These are phyloP conservation scores for Populus deltoides DNA, from an alignment of 345 rosid species.

Conservation along the genomic window DNA sequence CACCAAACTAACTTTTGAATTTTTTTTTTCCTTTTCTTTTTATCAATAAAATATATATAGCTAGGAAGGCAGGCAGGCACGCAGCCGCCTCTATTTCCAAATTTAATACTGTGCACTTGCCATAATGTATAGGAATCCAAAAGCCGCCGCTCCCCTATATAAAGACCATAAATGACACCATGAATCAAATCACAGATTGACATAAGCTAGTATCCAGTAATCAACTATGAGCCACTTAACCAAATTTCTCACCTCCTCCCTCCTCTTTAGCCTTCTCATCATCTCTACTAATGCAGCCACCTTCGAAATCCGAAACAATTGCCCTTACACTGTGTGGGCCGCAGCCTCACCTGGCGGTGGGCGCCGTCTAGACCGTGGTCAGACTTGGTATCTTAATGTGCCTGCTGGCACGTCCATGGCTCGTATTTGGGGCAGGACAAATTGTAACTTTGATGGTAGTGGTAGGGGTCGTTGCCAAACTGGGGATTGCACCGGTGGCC, in stretches of 20 bases:
- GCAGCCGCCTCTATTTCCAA: not conserved
- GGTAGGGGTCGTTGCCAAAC: slow-evolving; percentile 21
- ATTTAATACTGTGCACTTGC: not conserved
- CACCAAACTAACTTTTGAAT: too few relatives aligned
- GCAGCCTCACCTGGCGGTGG: slow-evolving; percentile 49
- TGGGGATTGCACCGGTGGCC: slow-evolving; percentile 15
- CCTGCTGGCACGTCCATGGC: slow-evolving; percentile 24
- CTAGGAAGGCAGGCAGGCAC: too few relatives aligned
- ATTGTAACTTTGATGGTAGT: slow-evolving; percentile 11
- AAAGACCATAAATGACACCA: not conserved
- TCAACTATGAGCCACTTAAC: not conserved
- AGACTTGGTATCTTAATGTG: slow-evolving; percentile 23
- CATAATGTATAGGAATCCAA: not conserved
- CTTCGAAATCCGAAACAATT: slow-evolving; percentile 37
- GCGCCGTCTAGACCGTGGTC: slow-evolving; percentile 22
- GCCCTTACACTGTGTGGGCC: slow-evolving; percentile 46
- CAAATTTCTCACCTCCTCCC: not conserved
- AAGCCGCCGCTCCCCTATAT: slow-evolving; percentile 2
- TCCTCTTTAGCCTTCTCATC: not conserved
- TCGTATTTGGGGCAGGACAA: slow-evolving; percentile 31
- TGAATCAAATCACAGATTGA: not conserved
- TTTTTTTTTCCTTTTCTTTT: too few relatives aligned
- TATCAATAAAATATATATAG: too few relatives aligned
- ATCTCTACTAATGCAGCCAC: not conserved
- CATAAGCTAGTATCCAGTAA: not conserved